phyloP scores from a whole-genome alignment of 305 asterid species.

The Fraxinus floribunda region DNA sequence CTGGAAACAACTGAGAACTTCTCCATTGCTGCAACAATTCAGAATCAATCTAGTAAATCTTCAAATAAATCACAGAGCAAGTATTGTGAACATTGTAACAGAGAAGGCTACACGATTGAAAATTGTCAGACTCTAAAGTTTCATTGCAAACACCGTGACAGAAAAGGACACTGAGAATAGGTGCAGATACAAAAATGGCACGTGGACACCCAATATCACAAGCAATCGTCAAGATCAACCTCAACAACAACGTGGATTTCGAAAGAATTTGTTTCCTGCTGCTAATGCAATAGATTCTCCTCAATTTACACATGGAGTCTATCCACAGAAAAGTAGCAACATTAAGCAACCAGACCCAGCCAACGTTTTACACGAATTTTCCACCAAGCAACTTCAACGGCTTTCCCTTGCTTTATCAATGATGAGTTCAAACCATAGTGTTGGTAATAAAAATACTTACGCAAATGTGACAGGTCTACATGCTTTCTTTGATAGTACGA shows the following conservation, averaged over 20 bases:
- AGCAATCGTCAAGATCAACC: not conserved
- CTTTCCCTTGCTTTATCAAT: not conserved
- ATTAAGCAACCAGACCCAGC: not conserved
- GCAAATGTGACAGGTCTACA: not conserved
- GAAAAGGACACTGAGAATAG: not conserved
- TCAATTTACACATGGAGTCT: not conserved
- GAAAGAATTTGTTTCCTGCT: not conserved
- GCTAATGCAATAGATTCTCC: not conserved
- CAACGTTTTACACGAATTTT: not conserved
- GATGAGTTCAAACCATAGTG: not conserved
- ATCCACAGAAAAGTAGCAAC: not conserved
- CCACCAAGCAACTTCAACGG: not conserved
- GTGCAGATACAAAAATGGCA: not conserved
- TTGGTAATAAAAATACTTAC: not conserved
- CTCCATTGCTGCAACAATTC: not conserved
- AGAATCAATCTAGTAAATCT: not conserved
- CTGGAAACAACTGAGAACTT: not conserved
- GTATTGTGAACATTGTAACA: slow-evolving; percentile 5
- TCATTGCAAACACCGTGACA: not conserved
- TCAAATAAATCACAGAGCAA: not conserved
- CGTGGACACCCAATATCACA: not conserved
- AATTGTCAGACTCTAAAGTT: not conserved
- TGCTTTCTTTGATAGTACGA: not conserved
- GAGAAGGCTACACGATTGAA: not conserved
- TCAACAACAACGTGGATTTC: not conserved